These are phyloP conservation scores for Ramularia endophylla DNA, from an alignment of 2,329 filamentous ascomycete genomes.

Conservation along the genomic window DNA sequence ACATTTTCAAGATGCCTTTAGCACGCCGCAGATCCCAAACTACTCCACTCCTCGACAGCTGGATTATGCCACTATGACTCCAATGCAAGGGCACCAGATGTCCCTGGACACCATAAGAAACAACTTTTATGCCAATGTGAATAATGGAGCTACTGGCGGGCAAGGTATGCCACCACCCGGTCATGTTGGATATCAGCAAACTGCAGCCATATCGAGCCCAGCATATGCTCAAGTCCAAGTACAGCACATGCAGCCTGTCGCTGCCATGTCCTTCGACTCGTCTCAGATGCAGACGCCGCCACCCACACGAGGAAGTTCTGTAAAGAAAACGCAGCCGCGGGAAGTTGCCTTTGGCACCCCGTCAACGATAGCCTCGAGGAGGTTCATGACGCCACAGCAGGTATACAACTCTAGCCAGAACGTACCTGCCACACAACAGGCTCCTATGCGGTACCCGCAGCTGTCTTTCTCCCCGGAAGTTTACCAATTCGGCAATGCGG, in stretches of 20 bases:
- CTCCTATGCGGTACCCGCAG: conserved; percentile 44
- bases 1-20: conserved; percentile 47
- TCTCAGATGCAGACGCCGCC: conserved; percentile 57
- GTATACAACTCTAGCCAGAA: conserved; percentile 5
- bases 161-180: conserved; percentile 14
- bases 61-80: conserved; percentile 23
- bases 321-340: conserved; percentile 39
- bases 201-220: conserved; percentile 12
- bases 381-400: conserved; percentile 26
- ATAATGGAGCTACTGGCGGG: conserved; percentile 9
- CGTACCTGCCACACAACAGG: conserved; percentile 22
- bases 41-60: conserved; percentile 30
- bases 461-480: conserved; percentile 55
- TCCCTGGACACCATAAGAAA: conserved; percentile 24
- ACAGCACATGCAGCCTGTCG: conserved; percentile 8
- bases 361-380: conserved; percentile 28
- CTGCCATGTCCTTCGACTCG: conserved; percentile 24
- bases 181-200: conserved; percentile 7
- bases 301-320: conserved; percentile 51
- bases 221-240: conserved; percentile 11
- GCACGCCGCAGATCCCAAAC: conserved; percentile 41
- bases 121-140: conserved; percentile 23
- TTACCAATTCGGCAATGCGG: conserved; percentile 48
- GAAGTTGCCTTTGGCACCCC: conserved; percentile 39
- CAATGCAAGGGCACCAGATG: conserved; percentile 20